phyloP scores from a whole-genome alignment of 2,329 filamentous ascomycete genomes.

The Ophiocordyceps australis region DNA sequence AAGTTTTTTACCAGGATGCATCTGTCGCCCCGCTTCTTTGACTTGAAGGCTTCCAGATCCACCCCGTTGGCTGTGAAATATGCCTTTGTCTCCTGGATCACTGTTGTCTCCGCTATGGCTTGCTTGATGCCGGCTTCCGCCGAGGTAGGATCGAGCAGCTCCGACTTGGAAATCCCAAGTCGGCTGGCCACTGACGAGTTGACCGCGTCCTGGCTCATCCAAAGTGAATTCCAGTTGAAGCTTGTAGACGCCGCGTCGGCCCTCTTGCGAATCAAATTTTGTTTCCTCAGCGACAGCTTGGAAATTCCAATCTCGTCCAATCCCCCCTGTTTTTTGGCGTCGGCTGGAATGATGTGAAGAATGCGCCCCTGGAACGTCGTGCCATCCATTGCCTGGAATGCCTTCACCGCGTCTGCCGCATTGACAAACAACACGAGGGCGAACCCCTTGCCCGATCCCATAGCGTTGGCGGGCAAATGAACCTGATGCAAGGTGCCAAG shows the following conservation, averaged over 20 bases:
- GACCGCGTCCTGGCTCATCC: constrained; percentile 92
- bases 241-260: constrained; percentile 57
- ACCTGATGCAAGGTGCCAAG: constrained; percentile 48
- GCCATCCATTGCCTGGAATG: constrained; percentile 65
- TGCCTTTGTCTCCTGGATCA: constrained; percentile 89
- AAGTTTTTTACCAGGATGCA: constrained; percentile 93
- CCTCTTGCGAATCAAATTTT: constrained; percentile 76
- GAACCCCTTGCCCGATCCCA: constrained; percentile 71
- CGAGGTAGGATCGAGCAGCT: constrained; percentile 87
- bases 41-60: constrained; percentile 82
- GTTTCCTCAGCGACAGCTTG: constrained; percentile 85
- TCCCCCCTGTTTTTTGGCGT: constrained; percentile 62
- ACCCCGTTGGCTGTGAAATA: constrained; percentile 82
- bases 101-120: constrained; percentile 85
- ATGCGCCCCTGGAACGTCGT: constrained; percentile 84
- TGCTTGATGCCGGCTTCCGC: constrained; percentile 91
- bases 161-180: constrained; percentile 77
- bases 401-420: constrained; percentile 54
- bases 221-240: constrained; percentile 99
- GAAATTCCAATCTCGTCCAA: constrained; percentile 81
- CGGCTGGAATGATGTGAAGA: constrained; percentile 73
- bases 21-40: constrained; percentile 64
- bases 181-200: constrained; percentile 77
- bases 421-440: constrained; percentile 69
- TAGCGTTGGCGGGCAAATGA: constrained; percentile 61